These are phyloP conservation scores for Bipolaris sorokiniana DNA, from an alignment of 2,329 filamentous ascomycete genomes.

Conservation along the genomic window DNA sequence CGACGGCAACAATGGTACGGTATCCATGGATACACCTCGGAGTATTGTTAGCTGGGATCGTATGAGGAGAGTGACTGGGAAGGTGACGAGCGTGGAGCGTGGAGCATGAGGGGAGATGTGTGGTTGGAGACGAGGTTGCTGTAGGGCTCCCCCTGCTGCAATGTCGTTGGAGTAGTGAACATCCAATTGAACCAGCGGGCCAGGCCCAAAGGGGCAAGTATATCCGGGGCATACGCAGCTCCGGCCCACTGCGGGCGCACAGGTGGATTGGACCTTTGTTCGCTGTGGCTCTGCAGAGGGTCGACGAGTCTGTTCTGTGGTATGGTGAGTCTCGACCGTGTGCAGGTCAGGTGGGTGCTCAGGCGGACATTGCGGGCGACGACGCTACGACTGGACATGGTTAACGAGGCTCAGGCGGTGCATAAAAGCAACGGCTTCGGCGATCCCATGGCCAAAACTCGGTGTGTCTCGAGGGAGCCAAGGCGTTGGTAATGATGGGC, in stretches of 20 bases:
- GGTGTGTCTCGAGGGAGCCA: not conserved
- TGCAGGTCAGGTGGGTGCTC: constrained; percentile 22
- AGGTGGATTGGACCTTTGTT: not conserved
- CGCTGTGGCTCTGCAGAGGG: too few relatives aligned
- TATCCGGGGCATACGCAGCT: not conserved
- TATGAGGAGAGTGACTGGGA: not conserved
- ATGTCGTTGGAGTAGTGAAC: not conserved
- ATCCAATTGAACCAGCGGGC: not conserved
- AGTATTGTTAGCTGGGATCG: too few relatives aligned
- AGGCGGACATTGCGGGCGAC: constrained; percentile 19
- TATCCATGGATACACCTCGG: too few relatives aligned
- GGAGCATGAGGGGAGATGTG: not conserved
- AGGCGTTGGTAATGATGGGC: not conserved
- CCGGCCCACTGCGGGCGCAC: not conserved
- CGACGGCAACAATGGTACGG: too few relatives aligned
- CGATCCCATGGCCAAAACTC: constrained; percentile 6
- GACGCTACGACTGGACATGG: constrained; percentile 19
- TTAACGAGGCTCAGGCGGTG: constrained; percentile 21
- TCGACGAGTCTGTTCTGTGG: too few relatives aligned
- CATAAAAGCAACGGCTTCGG: constrained; percentile 21
- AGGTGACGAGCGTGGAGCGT: too few relatives aligned
- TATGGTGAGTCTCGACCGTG: constrained; percentile 24
- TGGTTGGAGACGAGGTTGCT: not conserved
- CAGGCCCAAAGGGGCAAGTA: not conserved
- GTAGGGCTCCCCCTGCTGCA: not conserved